These are phyloP conservation scores for Pythium brassicae DNA, from an alignment of 352 stramenopile genomes.

Conservation along the genomic window DNA sequence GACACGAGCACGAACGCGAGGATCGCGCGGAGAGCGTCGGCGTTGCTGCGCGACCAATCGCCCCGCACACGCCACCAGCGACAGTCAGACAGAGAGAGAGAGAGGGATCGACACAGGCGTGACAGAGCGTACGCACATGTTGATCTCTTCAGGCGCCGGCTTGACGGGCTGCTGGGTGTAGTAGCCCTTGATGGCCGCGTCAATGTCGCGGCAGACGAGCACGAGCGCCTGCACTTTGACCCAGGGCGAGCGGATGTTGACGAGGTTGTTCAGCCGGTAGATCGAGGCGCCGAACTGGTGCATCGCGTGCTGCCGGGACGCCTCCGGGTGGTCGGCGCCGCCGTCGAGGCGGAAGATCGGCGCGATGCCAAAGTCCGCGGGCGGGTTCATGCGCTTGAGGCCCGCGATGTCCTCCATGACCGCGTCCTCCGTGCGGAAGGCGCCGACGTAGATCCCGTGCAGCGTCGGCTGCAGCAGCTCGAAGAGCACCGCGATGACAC, in stretches of 20 bases:
- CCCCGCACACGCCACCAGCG: too few relatives aligned
- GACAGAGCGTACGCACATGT: conserved; percentile 21
- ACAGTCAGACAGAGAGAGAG: neutral
- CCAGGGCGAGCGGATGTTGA: conserved; percentile 48
- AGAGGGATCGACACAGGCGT: neutral
- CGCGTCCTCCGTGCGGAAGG: conserved; percentile 46
- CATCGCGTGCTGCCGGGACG: conserved; percentile 20
- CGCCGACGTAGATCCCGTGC: conserved; percentile 44
- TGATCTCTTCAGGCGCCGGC: conserved; percentile 23
- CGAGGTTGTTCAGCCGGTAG: conserved; percentile 37
- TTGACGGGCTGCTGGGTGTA: conserved; percentile 22
- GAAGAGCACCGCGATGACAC: conserved; percentile 54
- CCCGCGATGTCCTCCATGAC: conserved; percentile 29
- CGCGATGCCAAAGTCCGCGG: conserved; percentile 38
- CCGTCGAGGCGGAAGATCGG: conserved; percentile 50
- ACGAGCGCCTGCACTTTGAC: conserved; percentile 47
- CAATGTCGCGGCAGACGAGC: conserved; percentile 37
- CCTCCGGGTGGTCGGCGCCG: neutral
- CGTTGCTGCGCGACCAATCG: conserved; percentile 21
- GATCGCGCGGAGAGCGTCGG: conserved; percentile 41
- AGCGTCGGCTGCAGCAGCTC: conserved; percentile 57
- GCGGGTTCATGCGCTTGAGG: conserved; percentile 20
- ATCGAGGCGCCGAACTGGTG: conserved; percentile 34
- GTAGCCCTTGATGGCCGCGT: conserved; percentile 35
- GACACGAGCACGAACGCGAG: conserved; percentile 54